phyloP scores from a whole-genome alignment of 2,329 filamentous ascomycete species.

The Xylaria multiplex region DNA sequence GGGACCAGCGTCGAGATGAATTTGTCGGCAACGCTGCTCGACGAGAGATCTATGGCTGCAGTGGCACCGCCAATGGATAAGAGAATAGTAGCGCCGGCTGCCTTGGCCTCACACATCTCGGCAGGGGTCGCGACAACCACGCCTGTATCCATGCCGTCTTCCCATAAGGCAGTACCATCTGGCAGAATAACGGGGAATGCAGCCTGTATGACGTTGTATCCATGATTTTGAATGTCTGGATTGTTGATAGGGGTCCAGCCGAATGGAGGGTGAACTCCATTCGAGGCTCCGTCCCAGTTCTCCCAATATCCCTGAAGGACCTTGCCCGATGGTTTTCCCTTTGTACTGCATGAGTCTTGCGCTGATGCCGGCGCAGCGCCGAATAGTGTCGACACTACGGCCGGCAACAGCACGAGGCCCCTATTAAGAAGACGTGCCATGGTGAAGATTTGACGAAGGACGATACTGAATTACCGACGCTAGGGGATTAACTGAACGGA shows the following conservation, averaged over 20 bases:
- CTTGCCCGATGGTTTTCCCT: conserved; percentile 49
- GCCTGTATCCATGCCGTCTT: conserved; percentile 49
- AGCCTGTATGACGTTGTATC: conserved; percentile 51
- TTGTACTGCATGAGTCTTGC: conserved; percentile 46
- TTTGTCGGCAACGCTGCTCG: conserved; percentile 48
- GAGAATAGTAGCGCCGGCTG: conserved; percentile 49
- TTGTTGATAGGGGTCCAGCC: conserved; percentile 51
- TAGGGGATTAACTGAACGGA: neutral
- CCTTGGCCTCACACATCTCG: conserved; percentile 51
- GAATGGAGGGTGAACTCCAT: conserved; percentile 49
- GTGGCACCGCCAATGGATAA: conserved; percentile 51
- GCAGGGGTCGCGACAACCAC: conserved; percentile 48
- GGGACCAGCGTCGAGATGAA: conserved; percentile 51
- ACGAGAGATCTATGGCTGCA: conserved; percentile 49
- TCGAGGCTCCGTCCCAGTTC: conserved; percentile 51
- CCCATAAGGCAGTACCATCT: conserved; percentile 50
- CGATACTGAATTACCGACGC: neutral
- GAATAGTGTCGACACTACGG: conserved; percentile 21
- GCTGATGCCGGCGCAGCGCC: conserved; percentile 22
- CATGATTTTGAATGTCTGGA: conserved; percentile 45
- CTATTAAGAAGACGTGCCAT: conserved; percentile 29
- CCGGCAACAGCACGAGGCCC: conserved; percentile 19
- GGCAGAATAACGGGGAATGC: conserved; percentile 51
- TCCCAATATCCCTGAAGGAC: conserved; percentile 52
- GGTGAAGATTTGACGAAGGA: neutral